These are phyloP conservation scores for Colletotrichum somersetense DNA, from an alignment of 2,329 filamentous ascomycete genomes.

Conservation along the genomic window DNA sequence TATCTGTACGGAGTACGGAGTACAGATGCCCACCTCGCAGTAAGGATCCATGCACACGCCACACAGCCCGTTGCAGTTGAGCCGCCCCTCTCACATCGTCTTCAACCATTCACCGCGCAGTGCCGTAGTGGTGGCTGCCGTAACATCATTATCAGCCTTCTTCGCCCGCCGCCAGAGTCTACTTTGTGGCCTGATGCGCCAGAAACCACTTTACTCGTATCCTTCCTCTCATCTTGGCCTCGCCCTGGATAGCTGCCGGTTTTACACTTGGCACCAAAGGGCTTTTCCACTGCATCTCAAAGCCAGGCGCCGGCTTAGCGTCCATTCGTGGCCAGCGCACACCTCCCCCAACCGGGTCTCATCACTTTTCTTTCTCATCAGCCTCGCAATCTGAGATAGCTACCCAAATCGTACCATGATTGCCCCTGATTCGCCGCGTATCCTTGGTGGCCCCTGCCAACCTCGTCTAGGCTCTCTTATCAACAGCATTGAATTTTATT, in stretches of 20 bases:
- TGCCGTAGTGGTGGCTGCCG: background rate
- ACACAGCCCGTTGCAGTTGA: conserved; percentile 20
- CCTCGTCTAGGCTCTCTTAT: conserved; percentile 16
- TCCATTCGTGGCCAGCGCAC: conserved; percentile 4
- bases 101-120: conserved; percentile 1
- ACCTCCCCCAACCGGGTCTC: conserved; percentile 23
- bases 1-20: background rate
- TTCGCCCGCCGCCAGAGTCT: conserved; percentile 8
- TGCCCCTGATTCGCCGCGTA: conserved; percentile 25
- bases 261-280: conserved; percentile 20
- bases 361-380: conserved; percentile 33
- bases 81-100: conserved; percentile 16
- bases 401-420: conserved; percentile 14
- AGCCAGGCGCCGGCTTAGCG: conserved; percentile 25
- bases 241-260: conserved; percentile 22
- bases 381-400: conserved; percentile 26
- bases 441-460: conserved; percentile 26
- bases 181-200: conserved; percentile 16
- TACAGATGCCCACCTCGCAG: conserved; percentile 13
- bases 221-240: conserved; percentile 4
- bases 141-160: conserved; percentile 13
- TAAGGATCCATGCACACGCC: conserved; percentile 29
- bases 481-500: conserved; percentile 7
- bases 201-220: background rate
- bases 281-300: conserved; percentile 4